phyloP scores from a whole-genome alignment of 2,329 filamentous ascomycete genomes.

The Exophiala bonariae region DNA sequence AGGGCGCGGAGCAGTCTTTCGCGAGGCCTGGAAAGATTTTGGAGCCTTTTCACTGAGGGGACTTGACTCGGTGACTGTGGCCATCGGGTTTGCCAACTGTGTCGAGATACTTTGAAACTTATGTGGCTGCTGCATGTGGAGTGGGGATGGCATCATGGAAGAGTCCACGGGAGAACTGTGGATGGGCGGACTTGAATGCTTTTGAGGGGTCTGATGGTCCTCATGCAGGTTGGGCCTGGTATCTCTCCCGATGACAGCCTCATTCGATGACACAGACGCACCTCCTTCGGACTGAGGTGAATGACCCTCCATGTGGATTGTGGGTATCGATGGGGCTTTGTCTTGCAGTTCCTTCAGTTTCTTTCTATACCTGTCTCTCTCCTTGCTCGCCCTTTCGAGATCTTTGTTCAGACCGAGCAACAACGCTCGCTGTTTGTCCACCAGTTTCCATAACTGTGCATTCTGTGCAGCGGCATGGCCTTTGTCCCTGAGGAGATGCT shows the following conservation, averaged over 20 bases:
- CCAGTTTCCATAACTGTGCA: slow-evolving; percentile 86
- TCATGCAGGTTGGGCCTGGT: not conserved
- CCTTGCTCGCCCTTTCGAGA: slow-evolving; percentile 83
- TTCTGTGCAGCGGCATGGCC: slow-evolving; percentile 86
- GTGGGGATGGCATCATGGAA: slow-evolving; percentile 24
- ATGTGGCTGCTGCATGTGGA: slow-evolving; percentile 17
- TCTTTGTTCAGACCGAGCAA: slow-evolving; percentile 93
- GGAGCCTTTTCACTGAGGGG: slow-evolving; percentile 51
- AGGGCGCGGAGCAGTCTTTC: slow-evolving; percentile 84
- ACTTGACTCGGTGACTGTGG: slow-evolving; percentile 33
- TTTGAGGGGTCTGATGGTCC: slow-evolving; percentile 11
- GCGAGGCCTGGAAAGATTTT: slow-evolving; percentile 57
- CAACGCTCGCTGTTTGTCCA: slow-evolving; percentile 95
- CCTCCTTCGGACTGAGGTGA: slow-evolving; percentile 25
- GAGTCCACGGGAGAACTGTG: slow-evolving; percentile 21
- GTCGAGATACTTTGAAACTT: slow-evolving; percentile 18
- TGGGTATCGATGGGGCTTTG: slow-evolving; percentile 38
- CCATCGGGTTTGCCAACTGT: slow-evolving; percentile 19
- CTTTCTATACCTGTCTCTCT: slow-evolving; percentile 90
- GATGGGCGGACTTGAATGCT: not conserved
- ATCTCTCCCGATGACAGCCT: slow-evolving; percentile 4
- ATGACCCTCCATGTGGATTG: slow-evolving; percentile 28
- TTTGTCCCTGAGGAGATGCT: slow-evolving; percentile 88
- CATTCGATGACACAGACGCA: slow-evolving; percentile 17
- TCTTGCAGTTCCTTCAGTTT: slow-evolving; percentile 76